Conservation (phyloP, 257 asterid genomes). For the Salvia miltiorrhiza region DNA sequence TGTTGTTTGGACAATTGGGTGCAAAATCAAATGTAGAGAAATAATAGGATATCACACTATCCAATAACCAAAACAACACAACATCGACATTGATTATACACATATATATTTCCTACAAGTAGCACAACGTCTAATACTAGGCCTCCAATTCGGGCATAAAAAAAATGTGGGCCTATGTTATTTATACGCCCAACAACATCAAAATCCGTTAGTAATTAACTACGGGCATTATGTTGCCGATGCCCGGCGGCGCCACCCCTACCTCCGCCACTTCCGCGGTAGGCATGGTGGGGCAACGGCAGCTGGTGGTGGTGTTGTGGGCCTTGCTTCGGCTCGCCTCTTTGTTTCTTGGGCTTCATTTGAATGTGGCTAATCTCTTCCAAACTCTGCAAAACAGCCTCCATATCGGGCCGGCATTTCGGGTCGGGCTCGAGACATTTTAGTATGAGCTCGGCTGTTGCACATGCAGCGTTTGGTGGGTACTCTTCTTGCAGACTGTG, state of each 20-base stretch:
- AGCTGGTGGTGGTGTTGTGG: conserved; percentile 1
- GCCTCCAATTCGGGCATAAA: conserved; percentile 10
- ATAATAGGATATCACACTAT: too few relatives aligned
- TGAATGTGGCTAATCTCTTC: conserved; percentile 32
- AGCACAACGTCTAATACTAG: neutral
- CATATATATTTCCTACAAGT: too few relatives aligned
- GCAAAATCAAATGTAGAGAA: too few relatives aligned
- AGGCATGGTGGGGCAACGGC: conserved; percentile 26
- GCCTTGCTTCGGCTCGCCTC: neutral
- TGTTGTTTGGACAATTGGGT: too few relatives aligned
- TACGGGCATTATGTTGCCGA: conserved; percentile 8
- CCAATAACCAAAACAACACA: too few relatives aligned
- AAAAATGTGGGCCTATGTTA: conserved; percentile 6
- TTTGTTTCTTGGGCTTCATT: conserved; percentile 28
- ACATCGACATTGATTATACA: too few relatives aligned
- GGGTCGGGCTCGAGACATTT: conserved; percentile 73
- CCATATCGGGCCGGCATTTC: conserved; percentile 65
- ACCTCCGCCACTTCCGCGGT: conserved; percentile 26
- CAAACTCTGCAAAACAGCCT: conserved; percentile 36
- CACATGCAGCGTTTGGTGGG: conserved; percentile 48
- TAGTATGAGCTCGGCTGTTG: conserved; percentile 37
- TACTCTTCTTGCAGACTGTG: conserved; percentile 53
- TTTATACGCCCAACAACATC: neutral
- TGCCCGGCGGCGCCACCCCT: conserved; percentile 9
- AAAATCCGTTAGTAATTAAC: conserved; percentile 29